These are phyloP conservation scores for Macrolepiota dolichaula DNA, from an alignment of 768 basidiomycete species.

Conservation along the genomic window DNA sequence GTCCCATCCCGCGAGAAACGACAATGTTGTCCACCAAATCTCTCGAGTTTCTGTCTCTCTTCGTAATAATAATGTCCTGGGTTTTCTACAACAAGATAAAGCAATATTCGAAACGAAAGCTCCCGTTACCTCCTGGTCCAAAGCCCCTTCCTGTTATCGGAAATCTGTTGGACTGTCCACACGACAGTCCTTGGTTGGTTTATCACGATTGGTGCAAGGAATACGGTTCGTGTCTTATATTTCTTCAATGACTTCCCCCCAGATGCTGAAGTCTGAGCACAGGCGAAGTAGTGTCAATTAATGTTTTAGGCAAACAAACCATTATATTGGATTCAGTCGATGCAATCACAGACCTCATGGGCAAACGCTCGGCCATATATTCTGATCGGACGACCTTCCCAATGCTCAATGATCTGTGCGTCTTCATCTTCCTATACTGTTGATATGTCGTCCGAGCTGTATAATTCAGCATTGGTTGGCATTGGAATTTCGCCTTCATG, in stretches of 20 bases:
- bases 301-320: neutral
- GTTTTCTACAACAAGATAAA: neutral
- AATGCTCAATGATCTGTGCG: conserved; percentile 14
- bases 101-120: neutral
- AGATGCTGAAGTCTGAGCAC: neutral
- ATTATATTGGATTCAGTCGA: conserved; percentile 3
- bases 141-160: conserved; percentile 38
- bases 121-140: conserved; percentile 33
- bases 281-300: conserved; percentile 3
- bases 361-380: conserved; percentile 26
- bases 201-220: conserved; percentile 33
- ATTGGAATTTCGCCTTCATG: conserved; percentile 1
- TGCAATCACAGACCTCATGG: conserved; percentile 2
- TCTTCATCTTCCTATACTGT: neutral
- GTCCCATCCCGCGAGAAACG: neutral
- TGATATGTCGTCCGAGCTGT: neutral
- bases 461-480: neutral
- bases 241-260: neutral
- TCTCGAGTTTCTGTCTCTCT: neutral
- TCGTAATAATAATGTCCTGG: neutral
- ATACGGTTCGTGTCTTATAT: conserved; percentile 25
- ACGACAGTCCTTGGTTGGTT: conserved; percentile 31
- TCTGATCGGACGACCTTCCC: conserved; percentile 22
- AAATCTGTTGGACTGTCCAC: conserved; percentile 40
- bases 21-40: neutral